phyloP scores from a whole-genome alignment of 2,329 filamentous ascomycete genomes.

The Botrytis cinerea region DNA sequence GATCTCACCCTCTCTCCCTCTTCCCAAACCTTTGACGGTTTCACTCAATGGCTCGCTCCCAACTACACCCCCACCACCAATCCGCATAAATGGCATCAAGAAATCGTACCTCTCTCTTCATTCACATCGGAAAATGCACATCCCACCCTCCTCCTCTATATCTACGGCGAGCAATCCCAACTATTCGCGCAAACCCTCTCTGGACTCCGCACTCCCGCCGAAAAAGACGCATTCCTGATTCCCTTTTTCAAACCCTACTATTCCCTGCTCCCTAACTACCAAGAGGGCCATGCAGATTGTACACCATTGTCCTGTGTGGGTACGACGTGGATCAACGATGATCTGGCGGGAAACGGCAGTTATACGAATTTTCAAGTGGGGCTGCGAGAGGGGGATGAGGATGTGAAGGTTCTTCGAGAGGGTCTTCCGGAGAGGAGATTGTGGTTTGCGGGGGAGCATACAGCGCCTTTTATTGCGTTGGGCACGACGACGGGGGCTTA shows the following conservation, averaged over 20 bases:
- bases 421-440: conserved; percentile 29
- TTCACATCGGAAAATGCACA: conserved; percentile 53
- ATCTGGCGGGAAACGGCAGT: conserved; percentile 65
- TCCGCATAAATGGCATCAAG: conserved; percentile 58
- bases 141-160: conserved; percentile 69
- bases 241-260: conserved; percentile 65
- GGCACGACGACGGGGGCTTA: conserved; percentile 90
- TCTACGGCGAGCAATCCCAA: conserved; percentile 48
- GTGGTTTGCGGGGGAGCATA: conserved; percentile 77
- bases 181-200: conserved; percentile 39
- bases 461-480: conserved; percentile 82
- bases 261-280: conserved; percentile 61
- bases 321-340: conserved; percentile 67
- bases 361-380: conserved; percentile 71
- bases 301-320: conserved; percentile 56
- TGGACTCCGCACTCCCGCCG: conserved; percentile 26
- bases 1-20: conserved; percentile 14
- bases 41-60: conserved; percentile 62
- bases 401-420: conserved; percentile 55
- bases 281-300: conserved; percentile 48
- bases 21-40: conserved; percentile 45
- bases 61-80: conserved; percentile 54
- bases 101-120: conserved; percentile 62
- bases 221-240: conserved; percentile 39
- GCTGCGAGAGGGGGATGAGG: conserved; percentile 55